Percentiles rank a stretch among this genome's conserved stretches.
These are phyloP conservation scores for Ulvella scutata DNA, from an alignment of 139 green algal species.

Conservation along the genomic window DNA sequence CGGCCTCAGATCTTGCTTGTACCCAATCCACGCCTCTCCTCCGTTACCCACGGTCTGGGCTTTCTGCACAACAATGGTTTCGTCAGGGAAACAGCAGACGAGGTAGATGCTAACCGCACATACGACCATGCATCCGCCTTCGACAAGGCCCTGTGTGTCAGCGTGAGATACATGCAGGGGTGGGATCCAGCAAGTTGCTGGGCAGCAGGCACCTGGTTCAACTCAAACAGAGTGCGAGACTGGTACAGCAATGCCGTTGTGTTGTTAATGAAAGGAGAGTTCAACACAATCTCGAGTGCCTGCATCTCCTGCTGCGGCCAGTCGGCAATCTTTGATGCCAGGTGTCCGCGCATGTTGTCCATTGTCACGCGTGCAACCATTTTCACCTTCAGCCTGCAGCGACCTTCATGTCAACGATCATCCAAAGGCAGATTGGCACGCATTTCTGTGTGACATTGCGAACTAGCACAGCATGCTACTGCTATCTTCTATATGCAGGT, in stretches of 20 bases:
- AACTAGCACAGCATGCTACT: no score
- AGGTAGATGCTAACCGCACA: no score
- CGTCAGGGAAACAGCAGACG: background rate
- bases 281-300: background rate
- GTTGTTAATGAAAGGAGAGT: background rate
- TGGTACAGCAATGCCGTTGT: background rate
- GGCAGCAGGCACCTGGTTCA: background rate
- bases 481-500: no score
- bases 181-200: no score
- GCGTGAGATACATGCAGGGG: no score
- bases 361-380: conserved; percentile 1
- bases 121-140: no score
- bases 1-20: conserved; percentile 8
- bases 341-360: background rate
- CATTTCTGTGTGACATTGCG: no score
- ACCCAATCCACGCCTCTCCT: conserved; percentile 8
- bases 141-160: no score
- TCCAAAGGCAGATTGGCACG: no score
- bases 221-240: background rate
- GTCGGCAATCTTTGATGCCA: background rate
- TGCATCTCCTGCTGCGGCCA: background rate
- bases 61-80: background rate
- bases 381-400: background rate
- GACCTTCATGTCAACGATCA: no score
- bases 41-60: background rate